phyloP scores from a whole-genome alignment of 768 basidiomycete species.

The Hygrophorus pudorinus region DNA sequence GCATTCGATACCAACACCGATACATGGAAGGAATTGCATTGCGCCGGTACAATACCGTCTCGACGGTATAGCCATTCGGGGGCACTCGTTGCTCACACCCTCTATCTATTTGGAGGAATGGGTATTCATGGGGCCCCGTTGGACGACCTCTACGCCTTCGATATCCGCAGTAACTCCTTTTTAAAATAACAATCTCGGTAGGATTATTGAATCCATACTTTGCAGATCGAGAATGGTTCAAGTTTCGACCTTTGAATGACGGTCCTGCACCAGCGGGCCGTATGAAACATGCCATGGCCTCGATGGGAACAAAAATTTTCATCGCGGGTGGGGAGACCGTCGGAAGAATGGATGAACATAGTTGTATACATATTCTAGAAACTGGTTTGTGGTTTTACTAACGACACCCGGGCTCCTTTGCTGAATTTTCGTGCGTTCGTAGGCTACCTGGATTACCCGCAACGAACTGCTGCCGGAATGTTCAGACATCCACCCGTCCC shows the following conservation, averaged over 20 bases:
- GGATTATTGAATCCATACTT: not conserved
- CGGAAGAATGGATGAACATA: too few species aligned
- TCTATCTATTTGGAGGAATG: not conserved
- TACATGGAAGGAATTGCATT: conserved; percentile 53
- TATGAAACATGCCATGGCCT: not conserved
- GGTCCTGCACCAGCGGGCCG: not conserved
- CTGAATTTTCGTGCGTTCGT: too few species aligned
- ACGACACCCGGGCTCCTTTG: too few species aligned
- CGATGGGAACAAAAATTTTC: conserved; percentile 28
- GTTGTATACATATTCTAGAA: too few species aligned
- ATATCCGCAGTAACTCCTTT: not conserved
- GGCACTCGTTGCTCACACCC: not conserved
- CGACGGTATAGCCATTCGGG: not conserved
- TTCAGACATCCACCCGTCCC: too few species aligned
- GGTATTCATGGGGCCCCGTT: not conserved
- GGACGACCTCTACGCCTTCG: not conserved
- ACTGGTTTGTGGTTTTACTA: too few species aligned
- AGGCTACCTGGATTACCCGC: too few species aligned
- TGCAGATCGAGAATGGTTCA: not conserved
- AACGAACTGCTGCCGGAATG: too few species aligned
- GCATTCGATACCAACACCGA: conserved; percentile 47
- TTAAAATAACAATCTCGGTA: not conserved
- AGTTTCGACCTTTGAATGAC: too few species aligned
- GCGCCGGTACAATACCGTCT: not conserved
- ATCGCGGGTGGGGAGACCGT: not conserved